Percentiles rank a stretch among this genome's conserved stretches.
These are phyloP conservation scores for Pyrus communis DNA, from an alignment of 306 rosid species.

Conservation along the genomic window DNA sequence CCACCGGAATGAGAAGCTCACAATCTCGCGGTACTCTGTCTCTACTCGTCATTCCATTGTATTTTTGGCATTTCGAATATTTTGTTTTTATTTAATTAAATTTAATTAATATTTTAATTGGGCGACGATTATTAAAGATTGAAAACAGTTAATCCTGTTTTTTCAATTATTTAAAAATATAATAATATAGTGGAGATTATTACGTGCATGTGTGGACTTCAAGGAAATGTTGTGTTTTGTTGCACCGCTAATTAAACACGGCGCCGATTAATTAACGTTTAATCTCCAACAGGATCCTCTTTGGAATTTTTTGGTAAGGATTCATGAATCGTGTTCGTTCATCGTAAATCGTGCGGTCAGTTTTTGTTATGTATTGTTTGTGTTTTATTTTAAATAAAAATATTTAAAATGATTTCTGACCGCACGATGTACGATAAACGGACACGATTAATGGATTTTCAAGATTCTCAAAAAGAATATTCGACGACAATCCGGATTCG, in stretches of 20 bases:
- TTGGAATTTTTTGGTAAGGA: rapidly evolving
- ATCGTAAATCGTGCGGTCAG: rapidly evolving
- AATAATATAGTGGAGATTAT: no score
- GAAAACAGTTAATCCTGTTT: not conserved
- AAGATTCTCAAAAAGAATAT: no score
- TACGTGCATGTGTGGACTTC: not conserved
- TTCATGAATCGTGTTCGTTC: rapidly evolving
- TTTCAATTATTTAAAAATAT: no score
- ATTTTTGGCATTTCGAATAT: not conserved
- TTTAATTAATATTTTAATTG: not conserved
- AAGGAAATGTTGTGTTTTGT: not conserved
- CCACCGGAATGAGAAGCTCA: conserved; percentile 77
- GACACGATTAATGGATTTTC: rapidly evolving
- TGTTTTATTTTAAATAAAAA: no score
- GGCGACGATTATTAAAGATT: not conserved
- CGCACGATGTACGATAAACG: rapidly evolving
- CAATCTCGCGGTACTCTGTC: conserved; percentile 63
- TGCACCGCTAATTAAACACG: not conserved
- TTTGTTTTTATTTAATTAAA: not conserved
- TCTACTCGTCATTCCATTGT: conserved; percentile 33
- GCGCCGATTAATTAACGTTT: not conserved
- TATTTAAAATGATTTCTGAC: no score
- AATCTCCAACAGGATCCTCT: no score
- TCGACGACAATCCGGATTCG: no score
- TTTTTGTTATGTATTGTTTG: rapidly evolving